Evolutionary conservation across 257 asterid genomes (phyloP), one percentile per base, ranked within the genome.

Genomic region (Salvia rosmarinus): DNA sequence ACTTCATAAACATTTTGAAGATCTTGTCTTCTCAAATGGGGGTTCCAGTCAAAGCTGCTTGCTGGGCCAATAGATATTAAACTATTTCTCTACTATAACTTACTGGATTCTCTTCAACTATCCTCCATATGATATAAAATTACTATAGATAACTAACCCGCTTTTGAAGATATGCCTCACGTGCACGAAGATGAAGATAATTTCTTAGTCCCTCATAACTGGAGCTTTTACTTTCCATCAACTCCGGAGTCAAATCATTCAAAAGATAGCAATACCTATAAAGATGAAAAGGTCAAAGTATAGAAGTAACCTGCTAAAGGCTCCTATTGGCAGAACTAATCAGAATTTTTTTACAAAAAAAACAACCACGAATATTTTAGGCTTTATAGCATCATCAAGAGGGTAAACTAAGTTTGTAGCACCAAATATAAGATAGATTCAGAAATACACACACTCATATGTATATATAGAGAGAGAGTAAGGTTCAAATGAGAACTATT

Each of bases 81-180:
- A 51, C 40, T 12, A n/a, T 3, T 63, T 56, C 34, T 44, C 50
- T 16, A 37, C 39, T 58, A 50, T 58, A 10, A 42, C 34, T 50
- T 16, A 39, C 39, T 25, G 66, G 30, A 34, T 34, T 51, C 34
- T 32, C 46, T 56, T 16, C 50, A 67, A 46, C 49, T 62, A 19
- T 73, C 63, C 39, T 19, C 63, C 9, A 20, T 30, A 40, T 32
- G 40, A 55, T 67, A 55, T 77, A 47, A 59, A 57, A 73, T 43
- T n/a, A 43, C 39, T 52, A 66, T 40, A 63, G 60, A 64, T 64
- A 58, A 80, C 93, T 72, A 13, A 91, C 99, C 95, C 95, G 88
- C 75, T 89, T 95, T 75, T 83, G 87, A 75, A 89, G 81, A 79
- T 95, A 95, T 25, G 96, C 95, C 78, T 88, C 89, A 40, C 96